phyloP scores from a whole-genome alignment of 352 stramenopile genomes.

The Globisporangium spiculum region DNA sequence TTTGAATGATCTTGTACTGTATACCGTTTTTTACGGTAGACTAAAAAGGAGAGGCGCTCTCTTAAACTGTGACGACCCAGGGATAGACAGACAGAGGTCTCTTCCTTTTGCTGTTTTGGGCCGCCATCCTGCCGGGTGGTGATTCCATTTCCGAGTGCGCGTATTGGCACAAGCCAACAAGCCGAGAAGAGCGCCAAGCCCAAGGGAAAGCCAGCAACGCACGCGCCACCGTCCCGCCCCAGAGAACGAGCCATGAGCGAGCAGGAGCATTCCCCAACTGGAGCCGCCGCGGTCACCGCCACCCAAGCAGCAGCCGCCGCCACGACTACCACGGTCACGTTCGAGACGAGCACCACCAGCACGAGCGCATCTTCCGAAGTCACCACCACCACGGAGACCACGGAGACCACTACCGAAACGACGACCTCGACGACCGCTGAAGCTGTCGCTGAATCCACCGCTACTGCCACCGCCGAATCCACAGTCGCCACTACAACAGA shows the following conservation, averaged over 20 bases:
- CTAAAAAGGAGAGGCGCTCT: too few species aligned
- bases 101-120: too few species aligned
- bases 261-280: conserved; percentile 17
- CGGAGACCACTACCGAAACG: conserved; percentile 3
- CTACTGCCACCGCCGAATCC: not conserved
- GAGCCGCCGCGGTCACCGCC: conserved; percentile 9
- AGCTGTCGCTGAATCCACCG: not conserved
- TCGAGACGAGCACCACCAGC: not conserved
- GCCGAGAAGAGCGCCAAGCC: not conserved
- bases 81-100: too few species aligned
- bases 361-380: conserved; percentile 5
- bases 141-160: conserved; percentile 3
- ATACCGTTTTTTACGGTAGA: too few species aligned
- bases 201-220: not conserved
- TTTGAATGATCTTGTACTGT: too few species aligned
- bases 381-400: conserved; percentile 6
- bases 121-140: not conserved
- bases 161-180: not conserved
- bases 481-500: not conserved
- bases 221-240: too few species aligned
- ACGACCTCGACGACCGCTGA: conserved; percentile 11
- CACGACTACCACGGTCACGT: not conserved
- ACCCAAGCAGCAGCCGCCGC: not conserved
- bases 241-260: conserved; percentile 5
- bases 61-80: too few species aligned